Conservation (phyloP, 129 eudicot species). For the Escallonia herrerae region DNA sequence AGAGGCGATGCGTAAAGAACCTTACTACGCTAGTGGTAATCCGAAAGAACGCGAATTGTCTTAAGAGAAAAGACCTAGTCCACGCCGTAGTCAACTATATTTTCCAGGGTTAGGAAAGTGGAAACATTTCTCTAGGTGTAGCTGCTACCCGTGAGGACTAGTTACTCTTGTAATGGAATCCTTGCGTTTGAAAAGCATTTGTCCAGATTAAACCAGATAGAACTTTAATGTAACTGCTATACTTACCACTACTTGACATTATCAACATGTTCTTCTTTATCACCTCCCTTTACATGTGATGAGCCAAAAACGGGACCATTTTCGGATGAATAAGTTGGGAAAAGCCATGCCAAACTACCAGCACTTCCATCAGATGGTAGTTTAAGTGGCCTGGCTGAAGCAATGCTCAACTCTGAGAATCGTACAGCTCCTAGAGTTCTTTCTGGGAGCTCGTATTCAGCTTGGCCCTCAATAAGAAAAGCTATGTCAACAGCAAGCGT, state of each 20-base stretch:
- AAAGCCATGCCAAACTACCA: conserved; percentile 33
- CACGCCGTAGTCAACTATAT: too few species aligned
- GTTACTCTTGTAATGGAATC: too few species aligned
- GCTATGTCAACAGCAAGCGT: conserved; percentile 46
- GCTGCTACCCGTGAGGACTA: too few species aligned
- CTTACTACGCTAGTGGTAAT: too few species aligned
- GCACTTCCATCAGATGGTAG: conserved; percentile 13
- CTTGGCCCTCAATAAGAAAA: conserved; percentile 51
- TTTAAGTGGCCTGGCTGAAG: conserved; percentile 31
- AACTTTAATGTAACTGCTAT: too few species aligned
- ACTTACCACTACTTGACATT: conserved; percentile 17
- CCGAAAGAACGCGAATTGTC: too few species aligned
- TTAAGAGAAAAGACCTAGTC: too few species aligned
- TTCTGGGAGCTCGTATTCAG: conserved; percentile 47
- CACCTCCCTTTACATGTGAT: conserved; percentile 17
- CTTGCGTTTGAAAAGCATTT: too few species aligned
- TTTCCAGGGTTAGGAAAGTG: neutral
- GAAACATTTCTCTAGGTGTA: neutral
- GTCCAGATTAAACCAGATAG: too few species aligned
- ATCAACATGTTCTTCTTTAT: conserved; percentile 6
- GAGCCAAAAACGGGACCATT: conserved; percentile 12
- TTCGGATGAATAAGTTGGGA: conserved; percentile 32
- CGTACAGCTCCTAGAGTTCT: conserved; percentile 43
- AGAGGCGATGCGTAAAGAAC: too few species aligned
- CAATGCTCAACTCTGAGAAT: conserved; percentile 37